Base-by-base conservation (phyloP, 78 protist species). In the Corallochytrium limacisporum region DNA sequence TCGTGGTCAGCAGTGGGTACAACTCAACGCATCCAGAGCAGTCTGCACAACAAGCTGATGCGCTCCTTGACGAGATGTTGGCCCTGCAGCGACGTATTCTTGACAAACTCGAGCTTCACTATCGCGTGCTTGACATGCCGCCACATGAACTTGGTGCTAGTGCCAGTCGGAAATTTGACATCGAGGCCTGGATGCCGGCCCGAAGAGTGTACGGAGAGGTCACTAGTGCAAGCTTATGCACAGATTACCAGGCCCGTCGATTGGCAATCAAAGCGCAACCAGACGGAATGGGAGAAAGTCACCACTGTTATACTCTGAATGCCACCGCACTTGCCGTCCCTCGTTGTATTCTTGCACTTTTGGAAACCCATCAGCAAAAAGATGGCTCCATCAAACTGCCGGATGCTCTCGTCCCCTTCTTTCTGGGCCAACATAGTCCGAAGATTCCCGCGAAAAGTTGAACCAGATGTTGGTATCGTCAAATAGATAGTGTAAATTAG, bases 141-240 rank as follows among this genome's bases (percentile, higher is more conserved):
- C 26, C 90, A 1, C 81, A 55, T 20, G 92, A 85, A 12, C 46
- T 86, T 7, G 89, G 91, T 12, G 86, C 87, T 5, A 79, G 92
- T 0, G 90, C 93, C 0, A 78, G 69, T 29, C 62, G 79, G 37
- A 91, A 87, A 48, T 72, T 55, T 62, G 97, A 91, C 57, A 69
- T 91, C 32, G 97, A 91, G 55, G 90, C 87, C 31, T 86, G 89
- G 89, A 87, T 91, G 88, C 91, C 91, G 1, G 83, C 79, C 6
- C 33, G 76, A 8, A 62, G 51, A 6, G 63, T 31, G n/a, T 90
- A 54, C 55, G 87, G 91, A 37, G 91, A 90, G 66, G 54, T 73
- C 8, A 55, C 74, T 26, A 49, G 65, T 22, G 66, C 81, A 13
- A 74, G 90, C 32, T 79, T 82, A 47, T 91, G 92, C 71, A 82